Percentiles rank a stretch among this genome's conserved stretches.
Evolutionary conservation across 2,329 filamentous ascomycete species (phyloP).

Genomic region (Cercospora brassicicola): DNA sequence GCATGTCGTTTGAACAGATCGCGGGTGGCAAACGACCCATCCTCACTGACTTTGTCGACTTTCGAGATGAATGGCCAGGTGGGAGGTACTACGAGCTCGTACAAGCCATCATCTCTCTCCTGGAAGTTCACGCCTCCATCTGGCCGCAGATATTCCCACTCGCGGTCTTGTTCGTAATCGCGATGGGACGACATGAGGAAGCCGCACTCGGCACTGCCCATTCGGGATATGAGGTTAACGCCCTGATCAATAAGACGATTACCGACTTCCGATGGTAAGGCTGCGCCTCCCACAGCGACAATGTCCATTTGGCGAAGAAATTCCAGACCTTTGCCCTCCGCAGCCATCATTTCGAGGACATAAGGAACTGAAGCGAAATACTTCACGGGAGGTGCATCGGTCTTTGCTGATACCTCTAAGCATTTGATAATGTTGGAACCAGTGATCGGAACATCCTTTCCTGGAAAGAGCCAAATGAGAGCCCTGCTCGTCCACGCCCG

Average conservation of each 20-base stretch:
- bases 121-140: constrained; percentile 50
- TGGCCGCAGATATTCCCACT: constrained; percentile 62
- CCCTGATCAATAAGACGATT: constrained; percentile 52
- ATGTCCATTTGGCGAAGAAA: constrained; percentile 56
- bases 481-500: constrained; percentile 62
- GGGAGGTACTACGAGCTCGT: constrained; percentile 57
- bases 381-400: constrained; percentile 42
- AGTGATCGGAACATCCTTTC: constrained; percentile 58
- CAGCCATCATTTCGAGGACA: constrained; percentile 56
- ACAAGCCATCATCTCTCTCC: constrained; percentile 44
- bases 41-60: constrained; percentile 50
- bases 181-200: constrained; percentile 65
- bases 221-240: constrained; percentile 61
- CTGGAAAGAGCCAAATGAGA: constrained; percentile 63
- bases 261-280: constrained; percentile 56
- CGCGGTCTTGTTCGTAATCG: constrained; percentile 54
- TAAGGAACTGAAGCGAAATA: constrained; percentile 66
- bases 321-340: constrained; percentile 45
- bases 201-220: constrained; percentile 66
- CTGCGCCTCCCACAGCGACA: constrained; percentile 64
- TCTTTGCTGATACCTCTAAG: constrained; percentile 43
- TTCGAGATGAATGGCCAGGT: constrained; percentile 63
- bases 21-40: constrained; percentile 63
- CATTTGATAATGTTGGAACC: constrained; percentile 54
- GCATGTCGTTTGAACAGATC: constrained; percentile 63